phyloP scores from a whole-genome alignment of 768 basidiomycete genomes.

The Boletus tylopilopsis region DNA sequence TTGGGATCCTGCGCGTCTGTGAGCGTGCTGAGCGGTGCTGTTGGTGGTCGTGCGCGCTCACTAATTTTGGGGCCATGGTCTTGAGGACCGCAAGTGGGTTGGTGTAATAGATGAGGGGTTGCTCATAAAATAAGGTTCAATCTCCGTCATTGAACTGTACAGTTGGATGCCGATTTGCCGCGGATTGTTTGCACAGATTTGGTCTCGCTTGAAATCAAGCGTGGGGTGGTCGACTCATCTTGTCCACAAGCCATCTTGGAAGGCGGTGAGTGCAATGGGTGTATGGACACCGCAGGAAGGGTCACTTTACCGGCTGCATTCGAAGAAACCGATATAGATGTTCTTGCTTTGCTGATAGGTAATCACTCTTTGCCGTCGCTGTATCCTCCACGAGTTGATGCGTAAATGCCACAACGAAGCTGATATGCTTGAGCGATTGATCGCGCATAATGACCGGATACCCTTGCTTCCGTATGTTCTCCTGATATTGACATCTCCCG shows the following conservation, averaged over 20 bases:
- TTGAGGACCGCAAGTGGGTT: constrained; percentile 14
- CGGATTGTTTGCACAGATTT: constrained; percentile 36
- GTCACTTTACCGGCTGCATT: constrained; percentile 81
- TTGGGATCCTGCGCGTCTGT: constrained; percentile 75
- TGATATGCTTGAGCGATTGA: constrained; percentile 94
- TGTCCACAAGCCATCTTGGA: constrained; percentile 24
- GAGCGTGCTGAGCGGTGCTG: background rate
- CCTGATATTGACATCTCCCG: constrained; percentile 8
- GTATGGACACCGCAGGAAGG: constrained; percentile 68
- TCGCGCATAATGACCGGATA: constrained; percentile 94
- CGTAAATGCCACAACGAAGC: constrained; percentile 45
- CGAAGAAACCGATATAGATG: constrained; percentile 79
- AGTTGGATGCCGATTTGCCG: constrained; percentile 34
- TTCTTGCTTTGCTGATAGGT: constrained; percentile 89
- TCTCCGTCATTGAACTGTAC: constrained; percentile 54
- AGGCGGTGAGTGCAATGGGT: constrained; percentile 65
- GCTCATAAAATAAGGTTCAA: constrained; percentile 50
- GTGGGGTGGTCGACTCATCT: background rate
- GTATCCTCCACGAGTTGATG: constrained; percentile 15
- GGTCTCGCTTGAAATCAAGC: constrained; percentile 13
- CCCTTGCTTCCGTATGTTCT: constrained; percentile 74
- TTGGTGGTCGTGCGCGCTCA: constrained; percentile 30
- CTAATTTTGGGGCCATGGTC: constrained; percentile 78
- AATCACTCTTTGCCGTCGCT: constrained; percentile 26
- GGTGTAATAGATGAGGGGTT: constrained; percentile 12